Base-by-base conservation (phyloP, 148 eudicot genomes). In the Fagopyrum esculentum region DNA sequence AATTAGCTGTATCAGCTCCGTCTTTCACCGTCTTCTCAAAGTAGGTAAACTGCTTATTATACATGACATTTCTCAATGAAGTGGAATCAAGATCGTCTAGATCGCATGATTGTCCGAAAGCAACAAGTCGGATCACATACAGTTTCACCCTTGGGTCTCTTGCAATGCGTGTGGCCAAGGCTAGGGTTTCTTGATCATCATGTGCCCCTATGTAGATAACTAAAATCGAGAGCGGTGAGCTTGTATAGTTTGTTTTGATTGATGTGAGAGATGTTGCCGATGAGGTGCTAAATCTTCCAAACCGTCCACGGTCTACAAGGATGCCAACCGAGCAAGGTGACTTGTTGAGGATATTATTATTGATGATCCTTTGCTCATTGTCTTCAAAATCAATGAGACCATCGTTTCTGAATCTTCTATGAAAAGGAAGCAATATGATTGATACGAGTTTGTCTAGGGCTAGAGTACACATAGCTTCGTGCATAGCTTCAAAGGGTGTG, bases 321-420 rank as follows among this genome's bases (percentile, higher is more conserved):
- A 91, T 78, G 7, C 89, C 90, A 1, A 91, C 91, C 0, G 91
- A 85, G 79, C 92, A 92, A 8, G 97, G 94, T 0, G 92, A 82
- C 11, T 77, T 85, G 5, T 83, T 70, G 7, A 88, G 81, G 71
- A 92, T 78, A 17, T 78, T 82, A 11, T 13, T 79, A 72, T 92
- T 92, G 7, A 92, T 85, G 8, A 45, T 60, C 73, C 86, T 78
- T 5, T 84, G 83, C 1, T 40, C 48, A 5, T 81, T 82, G 61
- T 81, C 86, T 15, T 76, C 82, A 1, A 66, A 72, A 1, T 83
- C 86, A 0, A 84, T 49, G 1, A 77, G 72, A 2, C 92, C 92
- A 75, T 87, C 87, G 7, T 81, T 64, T 29, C 80, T 63, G 74
- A 87, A 74, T 45, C 80, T 83, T 63, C 86, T 77, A 72, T 89